Conservation (phyloP, 352 stramenopile genomes). For the Phytophthora hybrid region DNA sequence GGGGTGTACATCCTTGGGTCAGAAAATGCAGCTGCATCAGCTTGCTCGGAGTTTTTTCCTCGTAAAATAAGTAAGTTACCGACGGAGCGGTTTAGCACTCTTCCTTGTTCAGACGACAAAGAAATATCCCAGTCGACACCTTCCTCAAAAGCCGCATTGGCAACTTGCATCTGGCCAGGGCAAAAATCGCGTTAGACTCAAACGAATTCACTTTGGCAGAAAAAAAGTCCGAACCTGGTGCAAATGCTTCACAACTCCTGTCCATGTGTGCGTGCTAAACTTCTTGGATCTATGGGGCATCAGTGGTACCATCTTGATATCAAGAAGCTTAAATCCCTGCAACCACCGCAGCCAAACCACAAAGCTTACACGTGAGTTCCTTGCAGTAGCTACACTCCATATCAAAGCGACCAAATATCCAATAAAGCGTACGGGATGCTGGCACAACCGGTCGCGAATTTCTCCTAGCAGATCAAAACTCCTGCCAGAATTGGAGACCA, state of each 20-base stretch:
- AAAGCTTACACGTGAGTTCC: background rate
- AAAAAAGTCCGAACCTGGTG: conserved; percentile 54
- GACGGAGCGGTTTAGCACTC: conserved; percentile 49
- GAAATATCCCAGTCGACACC: conserved; percentile 67
- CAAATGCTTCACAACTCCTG: conserved; percentile 76
- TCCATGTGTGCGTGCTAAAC: conserved; percentile 81
- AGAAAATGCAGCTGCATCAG: conserved; percentile 46
- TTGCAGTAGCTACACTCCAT: background rate
- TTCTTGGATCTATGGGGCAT: conserved; percentile 75
- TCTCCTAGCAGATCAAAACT: conserved; percentile 40
- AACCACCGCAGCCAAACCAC: background rate
- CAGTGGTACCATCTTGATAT: conserved; percentile 74
- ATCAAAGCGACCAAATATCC: background rate
- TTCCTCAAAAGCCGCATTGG: conserved; percentile 66
- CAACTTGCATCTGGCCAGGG: conserved; percentile 66
- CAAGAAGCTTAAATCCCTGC: conserved; percentile 75
- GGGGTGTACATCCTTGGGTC: conserved; percentile 55
- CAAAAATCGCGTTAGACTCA: background rate
- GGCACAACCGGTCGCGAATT: conserved; percentile 63
- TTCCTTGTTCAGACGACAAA: conserved; percentile 36
- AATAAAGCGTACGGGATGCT: conserved; percentile 53
- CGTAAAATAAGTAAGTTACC: conserved; percentile 64
- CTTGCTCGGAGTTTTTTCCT: conserved; percentile 35
- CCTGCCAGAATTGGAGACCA: conserved; percentile 14
- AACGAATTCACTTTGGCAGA: background rate